Conservation (phyloP, 345 rosid genomes). For the Moringa oleifera region DNA sequence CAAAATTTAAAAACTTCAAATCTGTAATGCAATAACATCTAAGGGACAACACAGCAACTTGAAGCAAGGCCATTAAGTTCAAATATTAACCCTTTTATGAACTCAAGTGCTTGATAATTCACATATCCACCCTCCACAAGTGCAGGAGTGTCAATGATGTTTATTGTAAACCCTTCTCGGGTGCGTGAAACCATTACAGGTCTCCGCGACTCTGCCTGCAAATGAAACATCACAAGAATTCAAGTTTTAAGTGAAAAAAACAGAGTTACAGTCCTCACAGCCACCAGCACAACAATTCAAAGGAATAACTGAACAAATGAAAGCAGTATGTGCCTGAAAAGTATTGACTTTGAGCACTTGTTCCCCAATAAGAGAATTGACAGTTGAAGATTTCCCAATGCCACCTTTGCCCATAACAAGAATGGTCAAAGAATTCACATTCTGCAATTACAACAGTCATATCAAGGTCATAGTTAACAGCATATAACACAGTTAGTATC, state of each 20-base stretch:
- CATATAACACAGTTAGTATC: neutral
- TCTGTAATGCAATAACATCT: neutral
- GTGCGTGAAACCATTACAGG: slow-evolving; percentile 72
- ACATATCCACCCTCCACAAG: slow-evolving; percentile 88
- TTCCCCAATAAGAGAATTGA: slow-evolving; percentile 78
- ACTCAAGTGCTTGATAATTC: slow-evolving; percentile 70
- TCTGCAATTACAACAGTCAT: slow-evolving; percentile 29
- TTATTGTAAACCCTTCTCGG: slow-evolving; percentile 67
- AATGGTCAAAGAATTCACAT: slow-evolving; percentile 58
- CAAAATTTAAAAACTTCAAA: neutral
- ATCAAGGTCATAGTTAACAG: slow-evolving; percentile 6
- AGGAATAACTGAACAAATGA: neutral
- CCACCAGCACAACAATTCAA: neutral
- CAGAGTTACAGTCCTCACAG: slow-evolving; percentile 5
- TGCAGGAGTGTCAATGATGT: slow-evolving; percentile 77
- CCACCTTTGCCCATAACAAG: slow-evolving; percentile 90
- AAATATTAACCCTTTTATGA: slow-evolving; percentile 59
- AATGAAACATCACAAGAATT: neutral
- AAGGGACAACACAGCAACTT: neutral
- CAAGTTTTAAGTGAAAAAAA: neutral
- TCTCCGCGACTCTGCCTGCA: slow-evolving; percentile 62
- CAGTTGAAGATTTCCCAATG: slow-evolving; percentile 81
- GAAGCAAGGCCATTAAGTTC: neutral
- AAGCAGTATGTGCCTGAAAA: slow-evolving; percentile 42
- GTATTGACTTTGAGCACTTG: slow-evolving; percentile 69